phyloP scores from a whole-genome alignment of 345 rosid genomes.

The Hibiscus syriacus region DNA sequence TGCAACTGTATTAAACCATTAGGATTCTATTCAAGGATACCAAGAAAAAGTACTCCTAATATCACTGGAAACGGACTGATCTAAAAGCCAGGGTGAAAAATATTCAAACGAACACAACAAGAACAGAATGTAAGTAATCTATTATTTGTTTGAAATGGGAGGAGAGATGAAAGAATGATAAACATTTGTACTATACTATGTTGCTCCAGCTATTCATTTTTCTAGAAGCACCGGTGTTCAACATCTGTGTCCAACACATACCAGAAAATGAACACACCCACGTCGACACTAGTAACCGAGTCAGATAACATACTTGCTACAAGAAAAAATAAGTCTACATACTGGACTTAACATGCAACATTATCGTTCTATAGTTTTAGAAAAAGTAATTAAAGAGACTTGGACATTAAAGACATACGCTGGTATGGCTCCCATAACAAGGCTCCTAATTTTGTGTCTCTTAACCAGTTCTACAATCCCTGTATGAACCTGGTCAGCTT shows the following conservation, averaged over 20 bases:
- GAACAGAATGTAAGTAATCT: not conserved
- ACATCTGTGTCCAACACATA: too few relatives aligned
- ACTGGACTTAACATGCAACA: not conserved
- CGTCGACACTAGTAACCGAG: not conserved
- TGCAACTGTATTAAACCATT: constrained; percentile 34
- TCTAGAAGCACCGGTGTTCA: too few relatives aligned
- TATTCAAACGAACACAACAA: not conserved
- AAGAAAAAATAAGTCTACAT: not conserved
- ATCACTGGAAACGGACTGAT: not conserved
- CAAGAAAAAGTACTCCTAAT: not conserved
- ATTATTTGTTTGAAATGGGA: too few relatives aligned
- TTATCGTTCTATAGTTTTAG: too few relatives aligned
- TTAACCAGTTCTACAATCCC: constrained; percentile 49
- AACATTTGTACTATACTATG: not conserved
- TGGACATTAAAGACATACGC: constrained; percentile 23
- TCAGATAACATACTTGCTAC: not conserved
- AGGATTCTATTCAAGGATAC: not conserved
- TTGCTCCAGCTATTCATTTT: too few relatives aligned
- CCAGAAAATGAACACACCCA: too few relatives aligned
- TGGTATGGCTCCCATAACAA: constrained; percentile 55
- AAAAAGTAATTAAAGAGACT: too few relatives aligned
- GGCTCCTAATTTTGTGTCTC: constrained; percentile 39
- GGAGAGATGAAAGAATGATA: too few relatives aligned
- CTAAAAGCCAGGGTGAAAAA: not conserved
- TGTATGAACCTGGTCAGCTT: constrained; percentile 44